Evolutionary conservation across 2,329 filamentous ascomycete species (phyloP), one percentile per base, ranked within the genome.

Genomic region (Sporothrix humicola): DNA sequence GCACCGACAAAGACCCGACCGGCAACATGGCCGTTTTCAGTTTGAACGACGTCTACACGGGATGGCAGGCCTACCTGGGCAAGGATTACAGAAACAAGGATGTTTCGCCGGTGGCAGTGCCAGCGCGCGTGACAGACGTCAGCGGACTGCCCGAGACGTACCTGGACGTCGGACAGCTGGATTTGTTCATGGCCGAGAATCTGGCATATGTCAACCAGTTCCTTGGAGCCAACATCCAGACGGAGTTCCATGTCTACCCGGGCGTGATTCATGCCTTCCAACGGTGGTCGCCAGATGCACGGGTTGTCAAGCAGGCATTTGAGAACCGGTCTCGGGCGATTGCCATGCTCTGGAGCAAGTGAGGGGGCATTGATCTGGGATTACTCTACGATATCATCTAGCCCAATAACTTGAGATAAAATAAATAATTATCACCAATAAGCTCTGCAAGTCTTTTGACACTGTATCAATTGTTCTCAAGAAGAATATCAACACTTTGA

Each of bases 191-290:
- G 17, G n/a, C 46, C 10, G 58, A 71, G n/a, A 42, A 15, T 8
- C 15, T 71, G 6, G 42, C 42, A 1, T 71, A 71, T 42, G 69
- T 44, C 8, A 48, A 10, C 20, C 50, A 52, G 23, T 44, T 71
- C 12, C 8, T 71, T 10, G 56, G 23, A 20, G 56, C 54, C 17
- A 50, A 52, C 31, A 56, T 63, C 1, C 42, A 46, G 58, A 71
- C 69, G 13, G 56, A 71, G 9, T 13, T 71, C 10, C 69, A 71
- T 13, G 44, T 63, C 13, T 71, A 63, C 23, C 56, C 69, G 1
- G 69, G 69, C 6, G n/a, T 71, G 10, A 44, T 58, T 10, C 69
- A 71, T 42, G 69, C 31, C 6, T 71, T 71, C n/a, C 42, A 71
- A 17, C 20, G 52, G 1, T 56, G 52, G 52, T 56, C 52, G 3